Base-by-base conservation (phyloP, 352 stramenopile species). In the Phytophthora hybrid region DNA sequence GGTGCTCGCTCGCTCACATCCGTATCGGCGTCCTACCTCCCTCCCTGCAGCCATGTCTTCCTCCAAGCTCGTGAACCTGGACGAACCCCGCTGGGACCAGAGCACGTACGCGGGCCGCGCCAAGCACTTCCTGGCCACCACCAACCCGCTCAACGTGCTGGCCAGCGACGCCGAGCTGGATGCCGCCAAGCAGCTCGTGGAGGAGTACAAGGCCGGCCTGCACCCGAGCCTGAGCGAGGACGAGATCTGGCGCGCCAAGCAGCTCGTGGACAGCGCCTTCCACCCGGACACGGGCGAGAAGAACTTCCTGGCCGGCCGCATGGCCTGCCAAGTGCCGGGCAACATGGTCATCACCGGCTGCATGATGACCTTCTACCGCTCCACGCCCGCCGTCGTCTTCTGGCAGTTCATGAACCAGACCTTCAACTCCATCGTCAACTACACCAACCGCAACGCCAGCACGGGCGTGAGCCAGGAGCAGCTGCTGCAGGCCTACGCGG, bases 341-440 rank as follows among this genome's bases (percentile, higher is more conserved):
- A 97, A 98, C 78, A 97, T 98, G 87, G 74, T 91, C 77, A 95
- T 97, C 70, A 93, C 88, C 16, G 88, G 87, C 71, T 93, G 86
- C 71, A 95, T 95, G 88, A 91, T 95, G 83, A 92, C 87, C 7
- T 95, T 95, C 67, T 95, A 95, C 73, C 84, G 85, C 23, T 92
- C 84, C 23, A 93, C 84, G 31, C 88, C 88, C 29, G 87, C 88
- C 31, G 87, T 97, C 51, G 72, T 97, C 67, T 94, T 97, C 69
- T 97, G 91, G 91, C 91, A 90, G 79, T 96, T 91, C 60, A 90
- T 95, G 78, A 98, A 98, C 82, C 93, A 98, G 75, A 96, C 86
- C 19, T 98, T 97, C 73, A 98, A 98, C 79, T 94, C 91, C 51
- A 88, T 96, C 66, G 89, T 98, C 77, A 98, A 98, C 83, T 98